phyloP scores from a whole-genome alignment of 2,329 filamentous ascomycete species.

The Myrmaecium sp. region DNA sequence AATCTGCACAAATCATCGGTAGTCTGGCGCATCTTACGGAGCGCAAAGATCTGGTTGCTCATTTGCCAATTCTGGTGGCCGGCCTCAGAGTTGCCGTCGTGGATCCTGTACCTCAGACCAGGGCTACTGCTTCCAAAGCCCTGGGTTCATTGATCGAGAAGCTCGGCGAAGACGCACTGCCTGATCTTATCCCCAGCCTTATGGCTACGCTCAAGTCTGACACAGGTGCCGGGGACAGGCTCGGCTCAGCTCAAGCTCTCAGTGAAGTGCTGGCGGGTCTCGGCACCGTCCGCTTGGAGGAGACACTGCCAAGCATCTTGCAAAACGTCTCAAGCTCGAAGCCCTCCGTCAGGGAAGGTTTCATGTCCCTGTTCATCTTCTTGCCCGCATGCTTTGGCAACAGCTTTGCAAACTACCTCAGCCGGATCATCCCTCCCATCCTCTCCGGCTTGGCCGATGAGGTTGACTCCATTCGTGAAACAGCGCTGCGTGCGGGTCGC shows the following conservation, averaged over 20 bases:
- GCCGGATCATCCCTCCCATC: constrained; percentile 89
- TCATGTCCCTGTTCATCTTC: constrained; percentile 99
- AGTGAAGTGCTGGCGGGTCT: constrained; percentile 91
- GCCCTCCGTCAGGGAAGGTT: constrained; percentile 81
- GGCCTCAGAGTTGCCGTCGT: constrained; percentile 80
- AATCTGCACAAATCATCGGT: constrained; percentile 93
- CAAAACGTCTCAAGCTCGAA: constrained; percentile 92
- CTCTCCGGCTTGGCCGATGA: constrained; percentile 89
- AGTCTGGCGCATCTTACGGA: constrained; percentile 94
- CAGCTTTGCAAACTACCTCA: constrained; percentile 91
- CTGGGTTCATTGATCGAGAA: constrained; percentile 96
- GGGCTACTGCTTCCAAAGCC: constrained; percentile 89
- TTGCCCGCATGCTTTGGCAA: constrained; percentile 97
- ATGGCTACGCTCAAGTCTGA: constrained; percentile 98
- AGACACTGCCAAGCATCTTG: constrained; percentile 87
- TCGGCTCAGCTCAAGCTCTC: constrained; percentile 91
- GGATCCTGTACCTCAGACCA: constrained; percentile 89
- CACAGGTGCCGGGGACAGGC: constrained; percentile 83
- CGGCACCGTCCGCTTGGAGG: constrained; percentile 81
- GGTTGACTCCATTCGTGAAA: constrained; percentile 89
- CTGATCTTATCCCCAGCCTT: constrained; percentile 89
- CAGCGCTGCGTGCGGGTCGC: constrained; percentile 82
- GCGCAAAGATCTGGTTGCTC: constrained; percentile 78
- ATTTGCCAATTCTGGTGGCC: constrained; percentile 81
- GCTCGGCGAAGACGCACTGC: constrained; percentile 87